Evolutionary conservation across 139 green algal species (phyloP), one percentile per base, ranked within the genome.

Genomic region (Asterochloris sp.): DNA sequence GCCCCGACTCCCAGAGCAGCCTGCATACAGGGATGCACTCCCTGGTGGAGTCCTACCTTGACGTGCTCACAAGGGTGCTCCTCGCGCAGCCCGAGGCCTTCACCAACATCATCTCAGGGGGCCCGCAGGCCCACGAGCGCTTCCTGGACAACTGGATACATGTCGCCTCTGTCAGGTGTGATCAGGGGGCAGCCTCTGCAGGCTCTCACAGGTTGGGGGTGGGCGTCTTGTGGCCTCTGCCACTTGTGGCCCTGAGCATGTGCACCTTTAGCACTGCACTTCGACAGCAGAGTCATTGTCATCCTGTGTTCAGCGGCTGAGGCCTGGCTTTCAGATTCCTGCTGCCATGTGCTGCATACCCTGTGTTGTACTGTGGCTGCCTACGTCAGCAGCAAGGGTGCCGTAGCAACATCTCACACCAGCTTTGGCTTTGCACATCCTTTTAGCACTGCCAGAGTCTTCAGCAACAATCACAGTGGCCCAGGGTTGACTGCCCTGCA

Each of bases 81-180:
- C 13, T 71, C 12, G 10, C 23, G 60, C 76, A 62, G 61, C 76
- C 76, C 24, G 60, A 29, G 24, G 76, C 60, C 13, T 38, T 80
- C 17, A 19, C 21, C 21, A 13, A 26, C 6, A 17, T 80, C 54
- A 19, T 80, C 19, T 21, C 21, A 0, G 76, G 27, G 13, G 76
- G 28, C n/a, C 24, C 60, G 1, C 21, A 69, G 10, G 54, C 76
- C 13, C 23, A 69, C 0, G 62, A 11, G 13, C 62, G 63, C 63
- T 74, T 82, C 63, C n/a, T 82, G 19, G 78, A 82, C 26, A 19
- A 19, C 24, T 74, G 78, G 78, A 60, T 76, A 21, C n/a, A 16
- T 21, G 14, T 76, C 13, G 71, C 71, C n/a, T 76, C n/a, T 60
- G n/a, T 24, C 24, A 76, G 71, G 71, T 76, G 38, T 54, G 38